Base-by-base conservation (phyloP, 2,329 filamentous ascomycete genomes). In the Cercospora sesami region DNA sequence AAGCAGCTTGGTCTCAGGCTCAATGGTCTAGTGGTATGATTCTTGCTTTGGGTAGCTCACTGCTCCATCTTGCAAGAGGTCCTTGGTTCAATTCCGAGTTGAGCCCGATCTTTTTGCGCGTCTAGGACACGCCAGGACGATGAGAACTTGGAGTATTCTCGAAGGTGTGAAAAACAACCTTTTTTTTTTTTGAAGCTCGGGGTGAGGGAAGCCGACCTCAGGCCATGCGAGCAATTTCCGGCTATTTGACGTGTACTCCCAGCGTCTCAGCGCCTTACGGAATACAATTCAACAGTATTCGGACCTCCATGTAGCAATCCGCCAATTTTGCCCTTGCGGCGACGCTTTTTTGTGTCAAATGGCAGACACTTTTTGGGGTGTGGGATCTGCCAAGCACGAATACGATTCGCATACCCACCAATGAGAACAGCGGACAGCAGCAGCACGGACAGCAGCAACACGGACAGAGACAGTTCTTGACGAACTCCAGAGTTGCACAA, bases 21-120 rank as follows among this genome's bases (percentile, higher is more conserved):
- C 55, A 58, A 58, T 58, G 55, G 55, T 58, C 55, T 58, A 58
- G 55, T 58, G 55, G 55, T 59, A 59, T 59, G 55, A 59, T 59
- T 59, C 55, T 33, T 74, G 60, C 60, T 63, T 63, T 63, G 60
- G 60, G 60, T 51, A 30, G 26, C 39, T 14, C 8, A 3, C 1
- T 21, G n/a, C 36, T 63, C 55, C n/a, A 10, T 59, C 0, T 2
- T 63, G 60, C 60, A 63, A 51, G 60, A 63, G 60, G 60, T 63
- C 60, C 60, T 63, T 63, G 60, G 55, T 63, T 63, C 60, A 51
- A 63, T 63, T 63, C 60, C 60, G 60, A 63, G 60, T 63, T 63
- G 60, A 63, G 60, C 60, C 60, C 60, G 0, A 1, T 33, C 9
- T 14, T 60, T 60, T 26, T 21, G 16, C n/a, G 31, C 18, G 31